Evolutionary conservation across 352 stramenopile species (phyloP), one percentile per base, ranked within the genome.

Genomic region (Globisporangium ultimum): DNA sequence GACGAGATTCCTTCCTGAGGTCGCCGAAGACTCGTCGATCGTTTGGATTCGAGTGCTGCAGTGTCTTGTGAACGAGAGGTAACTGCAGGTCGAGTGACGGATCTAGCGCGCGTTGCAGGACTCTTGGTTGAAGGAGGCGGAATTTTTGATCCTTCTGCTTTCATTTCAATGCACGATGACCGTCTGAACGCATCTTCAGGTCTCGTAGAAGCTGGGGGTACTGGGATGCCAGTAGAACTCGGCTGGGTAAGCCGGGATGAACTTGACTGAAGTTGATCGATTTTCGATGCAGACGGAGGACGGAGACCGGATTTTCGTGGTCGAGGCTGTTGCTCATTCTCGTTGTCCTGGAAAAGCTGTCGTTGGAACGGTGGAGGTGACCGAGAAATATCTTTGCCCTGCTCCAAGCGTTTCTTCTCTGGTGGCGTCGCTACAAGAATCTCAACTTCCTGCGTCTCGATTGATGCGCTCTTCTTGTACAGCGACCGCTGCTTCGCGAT

Each of bases 391-490:
- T 17, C 34, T 34, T 38, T 7, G n/a, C n/a, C 3, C 15, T 24
- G 15, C n/a, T 24, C 20, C 14, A 36, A 52, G 32, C 46, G 61
- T 47, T 56, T 63, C 48, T 66, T 74, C 49, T 48, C 45, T 17
- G 67, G 53, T 10, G 60, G 59, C 12, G 64, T 72, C 2, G 63
- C 45, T 34, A 74, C 53, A 46, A 73, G 66, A 54, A 78, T 75
- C 41, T 82, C 60, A 15, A 76, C 58, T 13, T 53, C 55, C 58
- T 76, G 56, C 6, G 67, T 64, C 15, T 50, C 41, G 56, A 56
- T 15, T 36, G 60, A 60, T 50, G 59, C 22, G 62, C 24, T 71
- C 56, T 70, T 80, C n/a, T 48, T 53, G 8, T 70, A 64, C 24
- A 55, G 53, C 28, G 60, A 40, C 14, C 71, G 71, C 24, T 63